phyloP scores from a whole-genome alignment of 2,329 filamentous ascomycete genomes.

The Neonectria punicea region DNA sequence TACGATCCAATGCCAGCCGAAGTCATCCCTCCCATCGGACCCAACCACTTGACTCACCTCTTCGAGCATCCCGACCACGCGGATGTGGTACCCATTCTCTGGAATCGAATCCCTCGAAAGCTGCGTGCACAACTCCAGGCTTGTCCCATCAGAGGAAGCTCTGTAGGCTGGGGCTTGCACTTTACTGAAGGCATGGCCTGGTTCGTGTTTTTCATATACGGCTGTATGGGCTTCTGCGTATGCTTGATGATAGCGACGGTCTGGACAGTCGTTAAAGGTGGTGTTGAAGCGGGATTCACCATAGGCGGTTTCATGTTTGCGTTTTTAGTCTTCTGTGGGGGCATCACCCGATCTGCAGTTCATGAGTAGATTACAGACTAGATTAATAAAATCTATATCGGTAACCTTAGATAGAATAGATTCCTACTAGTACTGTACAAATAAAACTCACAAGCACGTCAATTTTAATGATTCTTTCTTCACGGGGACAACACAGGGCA shows the following conservation, averaged over 20 bases:
- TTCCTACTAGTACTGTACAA: too few relatives aligned
- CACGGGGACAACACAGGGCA: too few relatives aligned
- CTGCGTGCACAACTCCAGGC: background rate
- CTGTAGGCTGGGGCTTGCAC: slow-evolving; percentile 1
- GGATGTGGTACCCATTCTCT: slow-evolving; percentile 4
- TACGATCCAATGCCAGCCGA: too few relatives aligned
- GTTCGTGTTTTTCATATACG: slow-evolving; percentile 1
- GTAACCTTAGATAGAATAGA: too few relatives aligned
- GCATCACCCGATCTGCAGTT: background rate
- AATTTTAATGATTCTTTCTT: too few relatives aligned
- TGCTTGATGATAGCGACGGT: slow-evolving; percentile 2
- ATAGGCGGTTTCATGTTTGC: slow-evolving; percentile 14
- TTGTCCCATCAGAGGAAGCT: slow-evolving; percentile 10
- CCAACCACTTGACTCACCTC: slow-evolving; percentile 11
- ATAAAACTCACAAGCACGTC: too few relatives aligned
- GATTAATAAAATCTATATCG: background rate
- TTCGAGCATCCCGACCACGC: slow-evolving; percentile 27
- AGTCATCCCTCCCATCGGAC: slow-evolving; percentile 6
- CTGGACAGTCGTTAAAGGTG: slow-evolving; percentile 2
- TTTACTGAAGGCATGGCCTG: background rate
- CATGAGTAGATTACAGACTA: background rate
- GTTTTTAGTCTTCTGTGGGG: slow-evolving; percentile 1
- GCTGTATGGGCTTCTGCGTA: background rate
- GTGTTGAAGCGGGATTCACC: slow-evolving; percentile 21
- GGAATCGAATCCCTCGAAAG: slow-evolving; percentile 16